Conservation (phyloP, 2,329 filamentous ascomycete species). For the Calonectria pseudoturangicola region DNA sequence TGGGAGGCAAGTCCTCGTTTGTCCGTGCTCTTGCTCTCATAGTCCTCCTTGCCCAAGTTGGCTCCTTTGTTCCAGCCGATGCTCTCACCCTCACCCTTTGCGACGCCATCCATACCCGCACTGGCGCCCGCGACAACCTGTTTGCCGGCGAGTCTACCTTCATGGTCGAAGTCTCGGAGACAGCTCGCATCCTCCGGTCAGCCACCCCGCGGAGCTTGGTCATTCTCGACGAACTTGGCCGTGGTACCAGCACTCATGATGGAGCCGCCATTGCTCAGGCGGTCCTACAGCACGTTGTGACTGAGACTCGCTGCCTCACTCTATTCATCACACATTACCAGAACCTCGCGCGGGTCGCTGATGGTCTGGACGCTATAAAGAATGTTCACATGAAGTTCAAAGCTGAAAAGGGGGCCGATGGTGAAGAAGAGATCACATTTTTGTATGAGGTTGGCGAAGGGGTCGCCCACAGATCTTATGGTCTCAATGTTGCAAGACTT, state of each 20-base stretch:
- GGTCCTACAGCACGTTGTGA: conserved; percentile 89
- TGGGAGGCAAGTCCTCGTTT: conserved; percentile 99
- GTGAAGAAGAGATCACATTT: conserved; percentile 90
- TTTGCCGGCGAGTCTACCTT: conserved; percentile 96
- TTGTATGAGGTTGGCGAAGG: conserved; percentile 94
- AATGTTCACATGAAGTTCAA: conserved; percentile 98
- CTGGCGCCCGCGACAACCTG: conserved; percentile 97
- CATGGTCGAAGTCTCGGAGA: conserved; percentile 98
- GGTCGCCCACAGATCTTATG: conserved; percentile 94
- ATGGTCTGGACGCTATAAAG: conserved; percentile 80
- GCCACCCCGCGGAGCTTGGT: conserved; percentile 90
- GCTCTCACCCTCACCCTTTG: conserved; percentile 85
- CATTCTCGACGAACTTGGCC: conserved; percentile 94
- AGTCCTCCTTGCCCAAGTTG: conserved; percentile 94
- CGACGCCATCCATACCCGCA: conserved; percentile 95
- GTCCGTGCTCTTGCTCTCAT: conserved; percentile 95
- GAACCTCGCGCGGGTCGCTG: conserved; percentile 82
- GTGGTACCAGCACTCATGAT: conserved; percentile 95
- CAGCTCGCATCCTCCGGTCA: conserved; percentile 90
- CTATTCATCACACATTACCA: conserved; percentile 99
- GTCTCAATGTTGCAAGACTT: conserved; percentile 91
- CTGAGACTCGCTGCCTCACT: conserved; percentile 84
- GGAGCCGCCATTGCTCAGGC: conserved; percentile 96
- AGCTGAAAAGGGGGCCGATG: conserved; percentile 61
- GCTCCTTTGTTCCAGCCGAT: conserved; percentile 91